These are phyloP conservation scores for Lippia alba DNA, from an alignment of 305 asterid species.

Conservation along the genomic window DNA sequence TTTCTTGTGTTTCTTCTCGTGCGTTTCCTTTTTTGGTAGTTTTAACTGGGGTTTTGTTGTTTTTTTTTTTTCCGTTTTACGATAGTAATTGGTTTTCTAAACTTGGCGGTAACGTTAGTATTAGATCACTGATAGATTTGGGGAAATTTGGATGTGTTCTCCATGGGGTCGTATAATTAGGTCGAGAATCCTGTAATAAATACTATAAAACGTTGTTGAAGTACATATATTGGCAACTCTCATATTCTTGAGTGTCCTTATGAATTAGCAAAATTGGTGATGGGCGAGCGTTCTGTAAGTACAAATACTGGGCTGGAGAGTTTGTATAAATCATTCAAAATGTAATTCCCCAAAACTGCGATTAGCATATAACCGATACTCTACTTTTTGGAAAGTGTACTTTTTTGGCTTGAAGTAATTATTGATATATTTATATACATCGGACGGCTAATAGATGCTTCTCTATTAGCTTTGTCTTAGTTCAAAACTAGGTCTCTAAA, in stretches of 20 bases:
- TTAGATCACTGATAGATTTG: slow-evolving; percentile 29
- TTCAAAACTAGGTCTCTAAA: slow-evolving; percentile 8
- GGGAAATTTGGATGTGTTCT: background rate
- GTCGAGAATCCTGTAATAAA: background rate
- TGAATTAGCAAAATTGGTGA: slow-evolving; percentile 8
- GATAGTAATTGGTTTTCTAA: slow-evolving; percentile 23
- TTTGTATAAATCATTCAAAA: slow-evolving; percentile 4
- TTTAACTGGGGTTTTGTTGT: slow-evolving; percentile 26
- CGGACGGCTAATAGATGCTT: slow-evolving; percentile 18
- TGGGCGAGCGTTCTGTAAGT: background rate
- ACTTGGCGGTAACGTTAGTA: background rate
- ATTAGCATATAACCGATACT: background rate
- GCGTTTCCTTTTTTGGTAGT: background rate
- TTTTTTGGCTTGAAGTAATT: background rate
- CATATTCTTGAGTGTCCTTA: slow-evolving; percentile 5
- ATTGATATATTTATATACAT: slow-evolving; percentile 13
- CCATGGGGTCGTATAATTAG: slow-evolving; percentile 11
- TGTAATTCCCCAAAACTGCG: slow-evolving; percentile 4
- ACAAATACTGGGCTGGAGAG: background rate
- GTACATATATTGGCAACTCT: slow-evolving; percentile 14
- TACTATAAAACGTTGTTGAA: slow-evolving; percentile 1
- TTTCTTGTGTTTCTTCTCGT: background rate
- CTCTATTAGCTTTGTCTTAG: background rate
- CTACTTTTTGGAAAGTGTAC: background rate
- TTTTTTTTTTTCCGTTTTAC: slow-evolving; percentile 23